Percentiles rank a stretch among this genome's conserved stretches.
Conservation (phyloP, 1,284 basidiomycete genomes). For the Moesziomyces sp. region DNA sequence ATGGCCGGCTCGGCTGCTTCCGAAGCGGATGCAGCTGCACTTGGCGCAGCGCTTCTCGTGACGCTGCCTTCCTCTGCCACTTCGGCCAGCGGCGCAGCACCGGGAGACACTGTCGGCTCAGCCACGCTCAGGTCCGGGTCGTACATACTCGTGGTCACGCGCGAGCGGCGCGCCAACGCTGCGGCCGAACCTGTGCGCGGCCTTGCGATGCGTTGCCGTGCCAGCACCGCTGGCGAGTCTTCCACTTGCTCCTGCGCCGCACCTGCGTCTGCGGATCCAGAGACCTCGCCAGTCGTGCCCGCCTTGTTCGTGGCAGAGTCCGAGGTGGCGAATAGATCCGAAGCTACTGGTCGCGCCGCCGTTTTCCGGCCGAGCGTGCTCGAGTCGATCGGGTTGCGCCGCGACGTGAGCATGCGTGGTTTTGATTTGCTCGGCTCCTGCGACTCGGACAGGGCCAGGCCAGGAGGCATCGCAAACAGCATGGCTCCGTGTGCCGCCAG, state of each 20-base stretch:
- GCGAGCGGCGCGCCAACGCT: conserved; percentile 22
- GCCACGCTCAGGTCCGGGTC: conserved; percentile 26
- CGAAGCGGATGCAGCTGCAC: not conserved
- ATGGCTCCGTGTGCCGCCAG: conserved; percentile 5
- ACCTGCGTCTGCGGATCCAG: too few relatives aligned
- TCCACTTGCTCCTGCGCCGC: not conserved
- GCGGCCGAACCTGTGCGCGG: conserved; percentile 20
- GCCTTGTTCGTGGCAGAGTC: not conserved
- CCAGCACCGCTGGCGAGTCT: conserved; percentile 7
- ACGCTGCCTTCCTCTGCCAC: conserved; percentile 1
- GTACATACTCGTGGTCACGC: conserved; percentile 39
- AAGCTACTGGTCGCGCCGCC: conserved; percentile 11
- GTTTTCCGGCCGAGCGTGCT: conserved; percentile 21
- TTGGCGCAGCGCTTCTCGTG: not conserved
- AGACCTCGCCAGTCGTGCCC: not conserved
- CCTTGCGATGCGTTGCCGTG: conserved; percentile 21
- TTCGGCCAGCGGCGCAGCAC: not conserved
- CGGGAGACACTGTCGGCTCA: not conserved
- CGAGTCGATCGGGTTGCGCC: conserved; percentile 17
- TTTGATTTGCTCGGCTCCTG: not conserved
- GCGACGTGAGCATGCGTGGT: conserved; percentile 6
- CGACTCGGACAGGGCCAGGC: not conserved
- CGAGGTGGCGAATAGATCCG: conserved; percentile 16
- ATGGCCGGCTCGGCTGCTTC: not conserved
- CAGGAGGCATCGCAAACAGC: conserved; percentile 18